These are phyloP conservation scores for Verticillium klebahnii DNA, from an alignment of 2,329 filamentous ascomycete genomes.

Conservation along the genomic window DNA sequence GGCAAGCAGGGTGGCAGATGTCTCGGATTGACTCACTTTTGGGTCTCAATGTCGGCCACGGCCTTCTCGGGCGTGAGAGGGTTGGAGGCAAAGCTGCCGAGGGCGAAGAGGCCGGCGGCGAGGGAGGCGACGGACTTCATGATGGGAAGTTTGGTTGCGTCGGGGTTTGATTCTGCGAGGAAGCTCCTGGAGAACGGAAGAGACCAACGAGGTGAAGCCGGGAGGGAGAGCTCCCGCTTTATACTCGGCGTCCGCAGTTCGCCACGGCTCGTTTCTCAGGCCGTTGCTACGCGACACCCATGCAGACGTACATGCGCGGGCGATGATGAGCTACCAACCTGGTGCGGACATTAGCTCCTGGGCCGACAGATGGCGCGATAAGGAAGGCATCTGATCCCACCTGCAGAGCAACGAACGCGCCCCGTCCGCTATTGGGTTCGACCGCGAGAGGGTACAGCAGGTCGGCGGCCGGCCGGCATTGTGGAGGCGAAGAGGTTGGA, in stretches of 20 bases:
- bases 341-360: not conserved
- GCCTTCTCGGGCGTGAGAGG: conserved; percentile 32
- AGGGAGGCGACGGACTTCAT: conserved; percentile 13
- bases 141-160: not conserved
- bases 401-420: not conserved
- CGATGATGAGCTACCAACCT: not conserved
- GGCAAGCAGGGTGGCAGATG: too few species aligned
- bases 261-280: not conserved
- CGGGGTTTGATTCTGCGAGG: not conserved
- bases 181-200: not conserved
- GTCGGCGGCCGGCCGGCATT: not conserved
- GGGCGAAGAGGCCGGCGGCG: conserved; percentile 10
- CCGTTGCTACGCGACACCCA: not conserved
- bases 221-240: not conserved
- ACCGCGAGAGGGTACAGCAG: not conserved
- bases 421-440: too few species aligned
- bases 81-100: conserved; percentile 17
- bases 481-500: not conserved
- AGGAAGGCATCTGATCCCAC: conserved; percentile 1
- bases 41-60: conserved; percentile 32
- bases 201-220: not conserved
- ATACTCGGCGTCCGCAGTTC: not conserved
- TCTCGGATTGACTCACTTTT: conserved; percentile 24
- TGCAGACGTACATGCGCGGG: not conserved
- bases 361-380: conserved; percentile 2